Evolutionary conservation across 2,329 filamentous ascomycete species (phyloP).

Genomic region (Aspergillus japonicus): DNA sequence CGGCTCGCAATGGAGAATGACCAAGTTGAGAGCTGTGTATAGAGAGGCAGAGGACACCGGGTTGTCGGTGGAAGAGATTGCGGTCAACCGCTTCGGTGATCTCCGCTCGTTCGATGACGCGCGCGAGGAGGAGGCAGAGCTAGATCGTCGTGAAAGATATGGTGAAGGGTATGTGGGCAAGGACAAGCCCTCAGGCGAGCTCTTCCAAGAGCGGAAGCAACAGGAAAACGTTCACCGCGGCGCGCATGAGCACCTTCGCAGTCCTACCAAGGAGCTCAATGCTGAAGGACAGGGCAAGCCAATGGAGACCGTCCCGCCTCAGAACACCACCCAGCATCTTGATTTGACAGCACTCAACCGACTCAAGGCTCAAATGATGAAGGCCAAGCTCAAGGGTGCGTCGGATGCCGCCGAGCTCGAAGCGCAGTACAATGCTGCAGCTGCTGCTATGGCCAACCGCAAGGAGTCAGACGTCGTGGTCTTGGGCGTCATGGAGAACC

Average conservation of each 20-base stretch:
- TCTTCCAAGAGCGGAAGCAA: slow-evolving; percentile 74
- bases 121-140: slow-evolving; percentile 85
- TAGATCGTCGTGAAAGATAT: slow-evolving; percentile 79
- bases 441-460: slow-evolving; percentile 59
- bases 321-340: slow-evolving; percentile 53
- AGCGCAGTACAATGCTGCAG: slow-evolving; percentile 75
- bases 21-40: slow-evolving; percentile 84
- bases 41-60: slow-evolving; percentile 71
- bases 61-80: slow-evolving; percentile 75
- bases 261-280: slow-evolving; percentile 38
- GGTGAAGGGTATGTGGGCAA: slow-evolving; percentile 82
- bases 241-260: slow-evolving; percentile 26
- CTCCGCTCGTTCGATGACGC: slow-evolving; percentile 87
- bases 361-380: slow-evolving; percentile 92
- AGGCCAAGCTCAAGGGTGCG: slow-evolving; percentile 79
- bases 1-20: slow-evolving; percentile 95
- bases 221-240: slow-evolving; percentile 53
- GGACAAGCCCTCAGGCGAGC: slow-evolving; percentile 80
- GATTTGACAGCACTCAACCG: slow-evolving; percentile 83
- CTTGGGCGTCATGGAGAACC: slow-evolving; percentile 82
- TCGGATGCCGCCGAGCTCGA: slow-evolving; percentile 76
- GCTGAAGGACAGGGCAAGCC: slow-evolving; percentile 55
- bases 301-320: slow-evolving; percentile 56
- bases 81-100: slow-evolving; percentile 75
- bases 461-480: slow-evolving; percentile 70